Evolutionary conservation across 2,329 filamentous ascomycete species (phyloP).

Genomic region (Monilinia polystroma): DNA sequence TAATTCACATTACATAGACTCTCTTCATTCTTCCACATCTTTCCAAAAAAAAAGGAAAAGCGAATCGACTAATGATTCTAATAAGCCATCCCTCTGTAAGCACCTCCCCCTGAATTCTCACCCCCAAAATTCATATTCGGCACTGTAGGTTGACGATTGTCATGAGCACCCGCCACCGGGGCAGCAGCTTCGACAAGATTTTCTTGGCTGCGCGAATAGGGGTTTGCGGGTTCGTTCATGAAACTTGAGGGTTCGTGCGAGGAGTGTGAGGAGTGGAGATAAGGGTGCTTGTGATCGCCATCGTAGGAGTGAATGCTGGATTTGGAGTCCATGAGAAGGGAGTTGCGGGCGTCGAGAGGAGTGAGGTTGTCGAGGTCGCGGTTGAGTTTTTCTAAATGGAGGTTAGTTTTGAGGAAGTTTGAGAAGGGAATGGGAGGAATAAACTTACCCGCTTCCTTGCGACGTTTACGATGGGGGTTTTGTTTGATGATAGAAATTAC

Average conservation of each 20-base stretch:
- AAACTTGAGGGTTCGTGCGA: conserved; percentile 21
- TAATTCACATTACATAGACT: no score
- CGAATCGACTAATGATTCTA: conserved; percentile 23
- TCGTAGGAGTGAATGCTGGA: conserved; percentile 15
- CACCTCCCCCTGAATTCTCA: conserved; percentile 24
- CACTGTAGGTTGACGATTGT: conserved; percentile 14
- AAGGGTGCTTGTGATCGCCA: conserved; percentile 30
- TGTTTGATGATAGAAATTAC: conserved; percentile 78
- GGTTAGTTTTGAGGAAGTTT: background rate
- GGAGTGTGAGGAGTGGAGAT: conserved; percentile 28
- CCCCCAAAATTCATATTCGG: conserved; percentile 12
- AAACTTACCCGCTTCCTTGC: conserved; percentile 83
- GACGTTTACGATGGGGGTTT: conserved; percentile 85
- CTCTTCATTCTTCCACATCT: no score
- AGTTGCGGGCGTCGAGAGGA: conserved; percentile 82
- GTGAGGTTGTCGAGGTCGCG: conserved; percentile 81
- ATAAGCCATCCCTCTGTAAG: conserved; percentile 36
- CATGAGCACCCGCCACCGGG: conserved; percentile 4
- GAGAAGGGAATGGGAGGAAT: background rate
- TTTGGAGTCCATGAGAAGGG: conserved; percentile 55
- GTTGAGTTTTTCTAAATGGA: conserved; percentile 65
- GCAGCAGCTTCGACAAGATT: conserved; percentile 18
- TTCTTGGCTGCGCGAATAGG: conserved; percentile 28
- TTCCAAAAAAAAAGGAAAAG: no score
- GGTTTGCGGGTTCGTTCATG: conserved; percentile 38